A percentile compares a stretch with the other conserved stretches of the same genome.
Evolutionary conservation across 768 basidiomycete species (phyloP).

Genomic region (Mycena leptocephala): DNA sequence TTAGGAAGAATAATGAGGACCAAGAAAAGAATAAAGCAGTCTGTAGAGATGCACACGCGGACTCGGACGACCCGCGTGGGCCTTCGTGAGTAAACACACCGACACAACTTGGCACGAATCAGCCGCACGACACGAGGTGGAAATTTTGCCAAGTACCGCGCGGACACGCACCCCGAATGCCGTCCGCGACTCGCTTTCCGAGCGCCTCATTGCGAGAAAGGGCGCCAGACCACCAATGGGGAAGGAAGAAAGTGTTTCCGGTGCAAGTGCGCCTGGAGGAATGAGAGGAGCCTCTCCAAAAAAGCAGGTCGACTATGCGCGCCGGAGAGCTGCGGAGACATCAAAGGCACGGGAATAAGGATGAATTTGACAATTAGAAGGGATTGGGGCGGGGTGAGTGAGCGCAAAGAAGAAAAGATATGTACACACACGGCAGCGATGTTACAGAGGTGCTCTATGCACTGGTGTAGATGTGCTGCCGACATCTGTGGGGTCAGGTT

Average conservation of each 20-base stretch:
- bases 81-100: not conserved
- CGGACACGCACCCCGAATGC: not conserved
- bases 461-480: not conserved
- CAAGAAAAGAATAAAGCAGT: not conserved
- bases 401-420: not conserved
- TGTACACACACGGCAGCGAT: not conserved
- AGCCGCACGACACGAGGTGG: not conserved
- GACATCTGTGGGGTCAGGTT: too few species aligned
- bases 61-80: not conserved
- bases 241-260: not conserved
- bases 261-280: not conserved
- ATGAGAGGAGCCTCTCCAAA: not conserved
- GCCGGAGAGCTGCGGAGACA: not conserved
- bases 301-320: not conserved
- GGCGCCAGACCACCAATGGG: not conserved
- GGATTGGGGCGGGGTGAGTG: not conserved
- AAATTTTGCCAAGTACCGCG: not conserved
- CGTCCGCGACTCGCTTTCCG: not conserved
- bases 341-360: not conserved
- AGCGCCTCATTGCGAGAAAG: not conserved
- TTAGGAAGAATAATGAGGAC: not conserved
- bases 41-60: not conserved
- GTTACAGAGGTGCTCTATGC: not conserved
- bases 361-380: not conserved
- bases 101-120: not conserved